Percentiles rank a stretch among this genome's conserved stretches.
Conservation (phyloP, 495 filamentous ascomycete genomes). For the Penicillium steckii region DNA sequence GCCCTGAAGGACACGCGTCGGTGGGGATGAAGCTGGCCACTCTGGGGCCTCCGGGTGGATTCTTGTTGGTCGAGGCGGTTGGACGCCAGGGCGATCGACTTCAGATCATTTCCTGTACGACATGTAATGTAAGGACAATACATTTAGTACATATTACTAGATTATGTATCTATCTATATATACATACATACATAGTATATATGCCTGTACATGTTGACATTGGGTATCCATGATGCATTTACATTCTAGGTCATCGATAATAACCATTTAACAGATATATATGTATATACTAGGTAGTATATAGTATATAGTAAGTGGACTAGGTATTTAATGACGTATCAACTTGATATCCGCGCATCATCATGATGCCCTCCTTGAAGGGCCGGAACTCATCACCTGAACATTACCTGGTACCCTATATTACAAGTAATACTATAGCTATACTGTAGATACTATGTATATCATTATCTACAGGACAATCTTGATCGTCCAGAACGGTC, state of each 20-base stretch:
- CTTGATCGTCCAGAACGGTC: no score
- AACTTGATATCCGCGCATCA: slow-evolving; percentile 9
- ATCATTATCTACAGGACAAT: no score
- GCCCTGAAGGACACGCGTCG: slow-evolving; percentile 30
- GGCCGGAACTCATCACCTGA: background rate
- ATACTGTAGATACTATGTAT: background rate
- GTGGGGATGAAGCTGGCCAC: slow-evolving; percentile 17
- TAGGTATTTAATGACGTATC: no score
- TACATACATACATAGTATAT: no score
- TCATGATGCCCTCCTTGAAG: slow-evolving; percentile 5
- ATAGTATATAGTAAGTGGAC: no score
- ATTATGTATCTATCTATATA: no score
- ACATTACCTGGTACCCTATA: no score
- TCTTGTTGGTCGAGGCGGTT: slow-evolving; percentile 24
- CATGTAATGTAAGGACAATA: background rate
- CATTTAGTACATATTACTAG: background rate
- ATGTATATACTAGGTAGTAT: no score
- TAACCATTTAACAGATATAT: no score
- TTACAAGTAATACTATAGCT: background rate
- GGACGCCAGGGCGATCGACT: slow-evolving; percentile 23
- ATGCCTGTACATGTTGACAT: no score
- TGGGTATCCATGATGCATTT: no score
- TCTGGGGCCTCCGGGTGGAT: slow-evolving; percentile 9
- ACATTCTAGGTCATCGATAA: no score
- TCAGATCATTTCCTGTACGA: slow-evolving; percentile 22